Base-by-base conservation (phyloP, 257 asterid species). In the Nicotiana obtusifolia region DNA sequence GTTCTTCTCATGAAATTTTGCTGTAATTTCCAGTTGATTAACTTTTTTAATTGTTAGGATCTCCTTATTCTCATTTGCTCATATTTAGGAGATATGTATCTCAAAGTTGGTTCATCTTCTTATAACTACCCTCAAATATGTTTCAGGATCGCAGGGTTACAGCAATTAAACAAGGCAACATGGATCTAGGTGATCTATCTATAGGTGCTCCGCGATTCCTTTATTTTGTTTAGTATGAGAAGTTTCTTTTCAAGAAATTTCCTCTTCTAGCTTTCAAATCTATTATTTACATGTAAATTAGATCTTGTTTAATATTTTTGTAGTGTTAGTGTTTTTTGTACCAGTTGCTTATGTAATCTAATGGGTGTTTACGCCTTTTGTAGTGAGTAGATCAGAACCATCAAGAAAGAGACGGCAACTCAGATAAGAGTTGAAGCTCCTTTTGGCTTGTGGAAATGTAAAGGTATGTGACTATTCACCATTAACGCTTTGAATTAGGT, bases 321-420 rank as follows among this genome's bases (percentile, higher is more conserved):
- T 31, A 41, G 20, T 41, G 20, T 0, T 68, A 60, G 6, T 20
- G 2, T 41, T 71, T 73, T 47, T 5, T 24, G n/a, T 73, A 22
- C 79, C 16, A 22, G 80, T 69, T 75, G 44, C 79, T 75, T 26
- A 24, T 75, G 62, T 75, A 71, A 75, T 49, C 35, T 75, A 47
- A 15, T 75, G 17, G 62, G 49, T 75, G 47, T 81, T 84, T 81
- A 26, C 49, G 41, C 22, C 31, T 67, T 26, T 79, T 30, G 49
- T 47, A 90, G 91, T 88, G 83, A 80, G 84, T 83, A 49, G 66
- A 80, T 87, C 89, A 67, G 86, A 80, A 75, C 80, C 88, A 76
- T 81, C 57, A 66, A 77, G 84, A 69, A 81, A 86, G 90, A 83
- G 80, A 82, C 80, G 68, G 86, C 22, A 69, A 59, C 61, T 1